These are phyloP conservation scores for Suillus fuscotomentosus DNA, from an alignment of 768 basidiomycete species.

Conservation along the genomic window DNA sequence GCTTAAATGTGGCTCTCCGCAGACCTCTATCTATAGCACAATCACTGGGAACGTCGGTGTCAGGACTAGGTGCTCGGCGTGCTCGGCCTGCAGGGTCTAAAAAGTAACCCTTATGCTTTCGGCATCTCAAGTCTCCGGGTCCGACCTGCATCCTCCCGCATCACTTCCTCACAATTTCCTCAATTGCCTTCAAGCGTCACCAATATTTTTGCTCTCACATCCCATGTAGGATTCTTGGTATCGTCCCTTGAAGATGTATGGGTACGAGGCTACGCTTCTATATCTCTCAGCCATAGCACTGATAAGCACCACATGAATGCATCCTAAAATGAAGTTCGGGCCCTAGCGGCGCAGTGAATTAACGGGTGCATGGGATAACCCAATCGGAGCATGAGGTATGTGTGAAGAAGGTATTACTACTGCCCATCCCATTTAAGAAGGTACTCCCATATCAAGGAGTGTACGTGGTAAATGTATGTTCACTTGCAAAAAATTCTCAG, in stretches of 20 bases:
- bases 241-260: not conserved
- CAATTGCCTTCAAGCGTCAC: not conserved
- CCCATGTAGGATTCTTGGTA: not conserved
- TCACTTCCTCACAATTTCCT: not conserved
- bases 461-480: conserved; percentile 18
- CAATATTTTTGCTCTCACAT: not conserved
- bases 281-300: not conserved
- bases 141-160: not conserved
- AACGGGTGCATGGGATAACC: not conserved
- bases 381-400: not conserved
- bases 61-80: no score
- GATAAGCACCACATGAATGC: not conserved
- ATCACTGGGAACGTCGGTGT: not conserved
- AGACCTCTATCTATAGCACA: not conserved
- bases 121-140: not conserved
- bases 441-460: conserved; percentile 9
- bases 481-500: conserved; percentile 11
- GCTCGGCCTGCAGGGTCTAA: no score
- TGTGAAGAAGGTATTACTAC: not conserved
- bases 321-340: not conserved
- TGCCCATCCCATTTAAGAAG: not conserved
- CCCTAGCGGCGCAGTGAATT: not conserved
- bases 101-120: not conserved
- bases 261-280: not conserved
- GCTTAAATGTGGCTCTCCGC: not conserved